Evolutionary conservation across 1,284 basidiomycete species (phyloP), one percentile per base, ranked within the genome.

Genomic region (Phlebopus sp.): DNA sequence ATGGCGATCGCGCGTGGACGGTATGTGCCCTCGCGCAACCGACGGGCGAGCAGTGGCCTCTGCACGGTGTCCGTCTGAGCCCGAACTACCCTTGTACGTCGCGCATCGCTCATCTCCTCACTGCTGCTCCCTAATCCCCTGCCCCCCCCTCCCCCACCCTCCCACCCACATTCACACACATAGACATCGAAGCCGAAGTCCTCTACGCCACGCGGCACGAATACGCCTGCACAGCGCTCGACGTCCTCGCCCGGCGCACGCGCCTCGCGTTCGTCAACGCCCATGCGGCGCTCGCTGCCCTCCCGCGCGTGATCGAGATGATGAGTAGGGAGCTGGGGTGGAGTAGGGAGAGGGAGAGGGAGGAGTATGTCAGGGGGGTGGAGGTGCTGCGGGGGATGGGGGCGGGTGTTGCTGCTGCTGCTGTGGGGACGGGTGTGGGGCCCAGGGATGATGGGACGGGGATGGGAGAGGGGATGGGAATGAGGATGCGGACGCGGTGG

Each of bases 1-100:
- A 98, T 64, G 96, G 96, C 42, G 95, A 97, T 70, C 86, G 94
- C 46, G 95, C 96, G 0, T 98, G 94, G 94, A 89, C 89, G 4
- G 92, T 98, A 0, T 92, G 89, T 59, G 80, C 84, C 2, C 81
- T 95, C 54, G 86, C 90, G 5, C 76, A 85, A 51, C 81, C 86
- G 1, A 94, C 92, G 0, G 89, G 88, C 21, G 72, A 79, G 51
- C 74, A 76, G 25, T 97, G 91, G 92, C 93, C 94, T 8, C 71
- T 94, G 14, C 85, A 95, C 66, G 94, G 94, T 31, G 77, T 79
- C 51, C 79, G 87, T n/a, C 73, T 97, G 27, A 79, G 78, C 37
- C 72, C 81, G 5, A 77, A 81, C 43, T 94, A 96, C 67, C 88
- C 93, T 21, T 96, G 84, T 87, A 65, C 30, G 79, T 64, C 6